Conservation (phyloP, 1,284 basidiomycete species). For the Moniliella sp. region DNA sequence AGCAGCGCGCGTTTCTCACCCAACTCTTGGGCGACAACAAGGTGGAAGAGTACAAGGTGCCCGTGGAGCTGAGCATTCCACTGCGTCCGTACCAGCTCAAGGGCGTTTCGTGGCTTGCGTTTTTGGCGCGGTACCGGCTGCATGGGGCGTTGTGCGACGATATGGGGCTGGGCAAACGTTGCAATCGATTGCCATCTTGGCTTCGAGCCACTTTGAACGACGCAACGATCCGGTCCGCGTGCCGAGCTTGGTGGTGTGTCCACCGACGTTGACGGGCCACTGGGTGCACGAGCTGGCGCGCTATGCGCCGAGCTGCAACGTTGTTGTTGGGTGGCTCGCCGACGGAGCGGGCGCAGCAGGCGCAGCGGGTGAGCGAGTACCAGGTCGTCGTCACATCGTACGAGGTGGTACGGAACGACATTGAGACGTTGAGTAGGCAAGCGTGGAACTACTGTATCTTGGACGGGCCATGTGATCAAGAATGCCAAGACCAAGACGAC, state of each 20-base stretch:
- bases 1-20: conserved; percentile 72
- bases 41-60: conserved; percentile 71
- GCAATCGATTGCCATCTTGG: conserved; percentile 90
- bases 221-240: conserved; percentile 60
- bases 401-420: conserved; percentile 88
- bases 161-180: conserved; percentile 97
- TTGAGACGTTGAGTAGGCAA: conserved; percentile 50
- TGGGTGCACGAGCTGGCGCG: conserved; percentile 96
- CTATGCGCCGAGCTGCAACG: conserved; percentile 61
- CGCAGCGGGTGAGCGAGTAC: conserved; percentile 12
- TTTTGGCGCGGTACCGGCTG: conserved; percentile 60
- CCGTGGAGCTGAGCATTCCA: conserved; percentile 73
- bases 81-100: conserved; percentile 92
- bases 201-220: conserved; percentile 77
- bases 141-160: conserved; percentile 97
- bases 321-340: conserved; percentile 75
- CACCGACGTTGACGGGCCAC: conserved; percentile 81
- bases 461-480: conserved; percentile 96
- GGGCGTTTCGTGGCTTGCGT: conserved; percentile 95
- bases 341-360: conserved; percentile 50
- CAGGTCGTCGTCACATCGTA: conserved; percentile 92
- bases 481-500: conserved; percentile 94
- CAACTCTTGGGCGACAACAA: conserved; percentile 61
- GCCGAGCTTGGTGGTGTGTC: conserved; percentile 84
- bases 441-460: conserved; percentile 91